Percentiles rank a stretch among this genome's conserved stretches.
Conservation (phyloP, 2,329 filamentous ascomycete species). For the Claviceps arundinis region DNA sequence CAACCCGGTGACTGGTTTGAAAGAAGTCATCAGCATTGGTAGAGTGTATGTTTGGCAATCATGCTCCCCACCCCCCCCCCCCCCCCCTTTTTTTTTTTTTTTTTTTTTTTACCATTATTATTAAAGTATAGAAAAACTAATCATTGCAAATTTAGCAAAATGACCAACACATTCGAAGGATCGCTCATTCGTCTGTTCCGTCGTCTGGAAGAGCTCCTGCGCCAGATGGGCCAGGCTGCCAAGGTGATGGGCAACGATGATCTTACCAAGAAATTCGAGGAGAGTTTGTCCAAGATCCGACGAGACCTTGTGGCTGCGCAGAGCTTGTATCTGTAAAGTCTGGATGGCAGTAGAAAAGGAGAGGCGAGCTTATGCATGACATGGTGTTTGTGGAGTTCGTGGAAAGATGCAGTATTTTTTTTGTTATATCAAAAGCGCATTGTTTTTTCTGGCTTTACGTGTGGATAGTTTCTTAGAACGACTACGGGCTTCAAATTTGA, state of each 20-base stretch:
- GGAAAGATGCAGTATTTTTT: background rate
- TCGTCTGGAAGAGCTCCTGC: conserved; percentile 80
- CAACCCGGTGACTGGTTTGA: conserved; percentile 64
- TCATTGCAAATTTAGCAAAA: conserved; percentile 53
- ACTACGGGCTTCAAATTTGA: background rate
- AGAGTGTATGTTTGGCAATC: conserved; percentile 63
- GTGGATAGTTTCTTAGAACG: background rate
- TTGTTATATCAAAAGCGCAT: background rate
- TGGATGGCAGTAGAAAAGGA: no score
- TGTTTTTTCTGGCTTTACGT: background rate
- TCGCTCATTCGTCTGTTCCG: conserved; percentile 93
- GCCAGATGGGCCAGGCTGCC: conserved; percentile 88
- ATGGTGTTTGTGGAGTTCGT: conserved; percentile 4
- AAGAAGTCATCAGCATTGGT: conserved; percentile 74
- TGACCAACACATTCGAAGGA: conserved; percentile 97
- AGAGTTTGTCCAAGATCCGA: conserved; percentile 70
- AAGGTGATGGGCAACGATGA: conserved; percentile 99
- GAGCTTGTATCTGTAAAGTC: conserved; percentile 66
- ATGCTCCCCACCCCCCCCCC: background rate
- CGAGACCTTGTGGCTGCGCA: conserved; percentile 92
- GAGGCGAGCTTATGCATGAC: background rate
- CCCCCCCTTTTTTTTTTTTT: background rate
- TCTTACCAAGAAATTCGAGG: conserved; percentile 82
- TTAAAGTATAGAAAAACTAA: background rate
- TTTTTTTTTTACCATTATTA: background rate